phyloP scores from a whole-genome alignment of 2,329 filamentous ascomycete genomes.

The Trichoderma sp. region DNA sequence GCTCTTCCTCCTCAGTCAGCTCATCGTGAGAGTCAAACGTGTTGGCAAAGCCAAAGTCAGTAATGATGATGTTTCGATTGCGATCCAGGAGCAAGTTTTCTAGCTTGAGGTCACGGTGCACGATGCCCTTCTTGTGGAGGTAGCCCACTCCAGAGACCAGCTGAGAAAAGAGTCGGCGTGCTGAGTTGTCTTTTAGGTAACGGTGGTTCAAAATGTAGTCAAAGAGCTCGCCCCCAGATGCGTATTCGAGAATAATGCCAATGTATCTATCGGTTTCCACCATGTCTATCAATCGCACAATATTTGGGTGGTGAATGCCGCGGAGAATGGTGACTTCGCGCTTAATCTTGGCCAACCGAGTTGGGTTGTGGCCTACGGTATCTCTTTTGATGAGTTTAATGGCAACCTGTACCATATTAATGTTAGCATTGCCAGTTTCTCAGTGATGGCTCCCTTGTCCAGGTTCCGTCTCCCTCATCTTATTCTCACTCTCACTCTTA shows the following conservation, averaged over 20 bases:
- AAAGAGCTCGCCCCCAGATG: conserved; percentile 94
- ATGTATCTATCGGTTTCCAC: conserved; percentile 97
- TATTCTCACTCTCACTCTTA: neutral
- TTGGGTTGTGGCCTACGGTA: conserved; percentile 83
- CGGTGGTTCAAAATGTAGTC: conserved; percentile 97
- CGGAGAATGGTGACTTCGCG: conserved; percentile 91
- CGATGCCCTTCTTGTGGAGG: conserved; percentile 97
- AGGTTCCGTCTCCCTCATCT: too few relatives aligned
- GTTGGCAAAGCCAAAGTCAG: conserved; percentile 98
- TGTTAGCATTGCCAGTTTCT: neutral
- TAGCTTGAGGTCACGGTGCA: conserved; percentile 93
- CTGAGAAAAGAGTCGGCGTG: conserved; percentile 89
- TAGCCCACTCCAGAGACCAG: conserved; percentile 96
- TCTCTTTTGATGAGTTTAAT: conserved; percentile 98
- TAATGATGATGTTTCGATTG: conserved; percentile 99
- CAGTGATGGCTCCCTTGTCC: neutral
- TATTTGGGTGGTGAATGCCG: conserved; percentile 90
- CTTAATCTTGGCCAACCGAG: conserved; percentile 91
- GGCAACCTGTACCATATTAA: conserved; percentile 64
- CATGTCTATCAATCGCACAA: conserved; percentile 96
- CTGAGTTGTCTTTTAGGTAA: conserved; percentile 91
- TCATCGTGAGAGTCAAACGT: conserved; percentile 91
- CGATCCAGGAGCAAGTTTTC: conserved; percentile 94
- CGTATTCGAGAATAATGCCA: conserved; percentile 97
- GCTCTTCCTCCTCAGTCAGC: conserved; percentile 85